These are phyloP conservation scores for Camellia japonica DNA, from an alignment of 148 eudicot genomes.

Conservation along the genomic window DNA sequence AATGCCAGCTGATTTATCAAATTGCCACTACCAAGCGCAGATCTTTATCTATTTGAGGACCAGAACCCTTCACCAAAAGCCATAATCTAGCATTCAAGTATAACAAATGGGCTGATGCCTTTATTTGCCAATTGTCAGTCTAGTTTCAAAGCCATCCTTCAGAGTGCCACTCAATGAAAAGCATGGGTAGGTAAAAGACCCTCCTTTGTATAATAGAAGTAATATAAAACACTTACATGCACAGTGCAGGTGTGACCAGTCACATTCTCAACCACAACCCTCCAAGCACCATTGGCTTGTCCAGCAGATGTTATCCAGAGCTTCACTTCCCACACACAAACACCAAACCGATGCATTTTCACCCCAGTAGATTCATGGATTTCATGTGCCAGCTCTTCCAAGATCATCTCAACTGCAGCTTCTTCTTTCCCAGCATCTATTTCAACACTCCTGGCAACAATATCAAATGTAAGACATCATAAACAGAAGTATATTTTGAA, in stretches of 20 bases:
- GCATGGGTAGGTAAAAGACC: not conserved
- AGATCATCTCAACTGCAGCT: constrained; percentile 54
- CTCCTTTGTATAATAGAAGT: not conserved
- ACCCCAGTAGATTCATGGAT: constrained; percentile 72
- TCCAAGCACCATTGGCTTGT: constrained; percentile 92
- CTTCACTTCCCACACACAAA: constrained; percentile 97
- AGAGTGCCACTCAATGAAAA: constrained; percentile 1
- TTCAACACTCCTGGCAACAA: constrained; percentile 59
- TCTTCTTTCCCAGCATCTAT: constrained; percentile 57
- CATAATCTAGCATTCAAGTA: not conserved
- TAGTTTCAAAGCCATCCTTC: constrained; percentile 3
- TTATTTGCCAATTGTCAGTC: not conserved
- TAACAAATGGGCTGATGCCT: not conserved
- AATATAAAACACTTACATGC: constrained; percentile 58
- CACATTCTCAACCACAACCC: constrained; percentile 78
- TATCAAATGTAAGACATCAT: constrained; percentile 9
- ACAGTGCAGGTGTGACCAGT: constrained; percentile 96
- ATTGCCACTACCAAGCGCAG: not conserved
- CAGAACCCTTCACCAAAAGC: not conserved
- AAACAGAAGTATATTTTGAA: not conserved
- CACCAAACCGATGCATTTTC: constrained; percentile 88
- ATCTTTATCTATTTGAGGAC: constrained; percentile 1
- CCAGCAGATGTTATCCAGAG: constrained; percentile 82
- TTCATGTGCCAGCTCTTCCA: constrained; percentile 75
- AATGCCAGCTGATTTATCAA: too few species aligned